Evolutionary conservation across 441 rosid genomes (phyloP).

Genomic region (Biscutella auriculata): DNA sequence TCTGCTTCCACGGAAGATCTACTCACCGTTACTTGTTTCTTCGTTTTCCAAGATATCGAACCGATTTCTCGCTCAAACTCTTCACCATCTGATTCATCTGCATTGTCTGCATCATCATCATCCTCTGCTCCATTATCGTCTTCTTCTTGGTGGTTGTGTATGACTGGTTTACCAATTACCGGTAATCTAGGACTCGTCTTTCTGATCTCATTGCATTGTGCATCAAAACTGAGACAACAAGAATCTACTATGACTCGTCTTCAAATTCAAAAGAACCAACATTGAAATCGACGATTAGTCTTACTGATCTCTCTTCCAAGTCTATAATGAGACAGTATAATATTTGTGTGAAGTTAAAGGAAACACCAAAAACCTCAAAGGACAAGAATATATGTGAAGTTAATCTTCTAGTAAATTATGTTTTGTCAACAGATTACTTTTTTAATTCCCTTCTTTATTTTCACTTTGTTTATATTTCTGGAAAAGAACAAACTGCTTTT

Average conservation of each 20-base stretch:
- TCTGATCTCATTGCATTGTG: slow-evolving; percentile 72
- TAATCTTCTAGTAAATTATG: not conserved
- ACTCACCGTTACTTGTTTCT: no score
- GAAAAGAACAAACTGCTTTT: no score
- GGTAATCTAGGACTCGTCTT: slow-evolving; percentile 47
- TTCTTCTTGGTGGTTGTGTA: slow-evolving; percentile 63
- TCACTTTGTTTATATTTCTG: no score
- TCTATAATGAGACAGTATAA: not conserved
- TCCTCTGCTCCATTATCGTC: slow-evolving; percentile 66
- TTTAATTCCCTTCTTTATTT: not conserved
- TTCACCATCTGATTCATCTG: slow-evolving; percentile 83
- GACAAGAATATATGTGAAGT: not conserved
- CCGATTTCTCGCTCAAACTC: slow-evolving; percentile 94
- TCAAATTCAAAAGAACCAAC: not conserved
- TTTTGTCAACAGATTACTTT: not conserved
- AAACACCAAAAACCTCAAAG: not conserved
- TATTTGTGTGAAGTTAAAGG: not conserved
- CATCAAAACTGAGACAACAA: slow-evolving; percentile 3
- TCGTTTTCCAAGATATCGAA: slow-evolving; percentile 6
- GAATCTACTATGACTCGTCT: not conserved
- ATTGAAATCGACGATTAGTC: not conserved
- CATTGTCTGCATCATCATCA: slow-evolving; percentile 71
- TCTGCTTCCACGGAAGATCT: no score
- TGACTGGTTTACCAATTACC: slow-evolving; percentile 58
- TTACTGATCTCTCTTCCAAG: not conserved